phyloP scores from a whole-genome alignment of 2,329 filamentous ascomycete genomes.

The Zasmidium cellare region DNA sequence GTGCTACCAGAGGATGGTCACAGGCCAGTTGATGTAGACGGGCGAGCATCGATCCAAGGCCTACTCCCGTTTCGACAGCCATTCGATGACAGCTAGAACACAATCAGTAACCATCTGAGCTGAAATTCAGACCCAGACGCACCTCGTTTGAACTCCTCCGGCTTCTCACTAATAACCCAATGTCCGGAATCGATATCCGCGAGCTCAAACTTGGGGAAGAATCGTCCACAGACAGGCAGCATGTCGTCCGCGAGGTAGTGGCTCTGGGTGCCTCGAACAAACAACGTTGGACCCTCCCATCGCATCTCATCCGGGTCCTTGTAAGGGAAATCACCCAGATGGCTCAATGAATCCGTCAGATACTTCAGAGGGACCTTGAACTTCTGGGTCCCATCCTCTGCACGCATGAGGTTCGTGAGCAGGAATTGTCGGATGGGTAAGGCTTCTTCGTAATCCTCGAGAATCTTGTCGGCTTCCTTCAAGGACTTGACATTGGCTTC shows the following conservation, averaged over 20 bases:
- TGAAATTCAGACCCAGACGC: slow-evolving; percentile 29
- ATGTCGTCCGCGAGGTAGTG: slow-evolving; percentile 79
- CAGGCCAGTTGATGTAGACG: too few relatives aligned
- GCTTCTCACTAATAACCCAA: slow-evolving; percentile 88
- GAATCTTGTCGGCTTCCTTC: slow-evolving; percentile 76
- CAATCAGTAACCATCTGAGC: slow-evolving; percentile 9
- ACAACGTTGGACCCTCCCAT: slow-evolving; percentile 77
- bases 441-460: slow-evolving; percentile 71
- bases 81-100: slow-evolving; percentile 59
- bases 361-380: slow-evolving; percentile 79
- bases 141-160: slow-evolving; percentile 75
- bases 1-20: too few relatives aligned
- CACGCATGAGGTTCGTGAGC: slow-evolving; percentile 75
- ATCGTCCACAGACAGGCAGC: slow-evolving; percentile 74
- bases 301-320: slow-evolving; percentile 65
- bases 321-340: slow-evolving; percentile 88
- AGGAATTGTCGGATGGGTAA: slow-evolving; percentile 86
- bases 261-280: slow-evolving; percentile 75
- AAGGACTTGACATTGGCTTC: slow-evolving; percentile 65
- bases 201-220: slow-evolving; percentile 76
- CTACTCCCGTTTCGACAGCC: background rate
- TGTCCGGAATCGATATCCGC: slow-evolving; percentile 77
- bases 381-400: slow-evolving; percentile 57
- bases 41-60: too few relatives aligned
- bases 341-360: slow-evolving; percentile 66